Conservation (phyloP, 2,329 filamentous ascomycete species). For the Penicillium oxalicum region DNA sequence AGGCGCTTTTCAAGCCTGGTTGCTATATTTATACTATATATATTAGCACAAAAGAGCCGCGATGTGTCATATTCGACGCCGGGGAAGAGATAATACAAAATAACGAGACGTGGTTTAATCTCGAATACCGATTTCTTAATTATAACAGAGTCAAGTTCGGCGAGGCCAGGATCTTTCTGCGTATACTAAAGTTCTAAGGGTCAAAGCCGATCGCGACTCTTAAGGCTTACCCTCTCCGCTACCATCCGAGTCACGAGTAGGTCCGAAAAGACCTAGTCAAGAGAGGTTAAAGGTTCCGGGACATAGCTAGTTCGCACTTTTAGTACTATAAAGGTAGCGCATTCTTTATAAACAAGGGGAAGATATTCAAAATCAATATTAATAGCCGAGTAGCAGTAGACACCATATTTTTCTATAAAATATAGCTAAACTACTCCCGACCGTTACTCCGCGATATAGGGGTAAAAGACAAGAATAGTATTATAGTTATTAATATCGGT, state of each 20-base stretch:
- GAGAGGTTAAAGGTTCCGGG: conserved; percentile 25
- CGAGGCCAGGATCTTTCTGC: conserved; percentile 18
- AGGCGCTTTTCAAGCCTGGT: background rate
- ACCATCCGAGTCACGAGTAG: conserved; percentile 21
- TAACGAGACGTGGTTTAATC: conserved; percentile 19
- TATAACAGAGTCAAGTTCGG: conserved; percentile 25
- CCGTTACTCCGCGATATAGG: background rate
- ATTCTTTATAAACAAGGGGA: conserved; percentile 8
- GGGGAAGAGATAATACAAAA: background rate
- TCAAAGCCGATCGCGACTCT: conserved; percentile 27
- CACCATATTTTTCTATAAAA: background rate
- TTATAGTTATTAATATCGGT: background rate
- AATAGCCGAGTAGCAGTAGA: background rate
- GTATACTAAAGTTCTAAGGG: conserved; percentile 23
- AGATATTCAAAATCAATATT: background rate
- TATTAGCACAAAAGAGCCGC: background rate
- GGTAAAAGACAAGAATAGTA: background rate
- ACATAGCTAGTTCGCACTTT: conserved; percentile 22
- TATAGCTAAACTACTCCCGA: background rate
- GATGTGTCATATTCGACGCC: background rate
- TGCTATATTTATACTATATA: background rate
- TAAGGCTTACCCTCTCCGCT: conserved; percentile 26
- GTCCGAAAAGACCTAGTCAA: conserved; percentile 20
- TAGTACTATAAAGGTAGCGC: conserved; percentile 27
- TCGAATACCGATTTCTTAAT: conserved; percentile 26